These are phyloP conservation scores for Trichoderma harzianum DNA, from an alignment of 2,329 filamentous ascomycete genomes.

Conservation along the genomic window DNA sequence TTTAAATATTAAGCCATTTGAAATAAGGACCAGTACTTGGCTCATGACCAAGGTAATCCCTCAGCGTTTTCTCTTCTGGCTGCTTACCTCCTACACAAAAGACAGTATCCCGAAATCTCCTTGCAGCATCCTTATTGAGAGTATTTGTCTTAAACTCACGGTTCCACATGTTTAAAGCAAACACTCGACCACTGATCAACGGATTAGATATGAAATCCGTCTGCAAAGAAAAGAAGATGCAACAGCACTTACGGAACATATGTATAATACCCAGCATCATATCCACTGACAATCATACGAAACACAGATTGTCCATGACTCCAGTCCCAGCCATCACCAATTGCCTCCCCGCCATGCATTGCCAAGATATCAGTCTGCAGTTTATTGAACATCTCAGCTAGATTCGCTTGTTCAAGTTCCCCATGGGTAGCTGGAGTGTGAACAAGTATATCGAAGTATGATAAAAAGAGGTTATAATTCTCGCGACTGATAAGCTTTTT, in stretches of 20 bases:
- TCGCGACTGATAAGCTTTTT: neutral
- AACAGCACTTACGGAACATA: neutral
- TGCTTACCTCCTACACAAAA: neutral
- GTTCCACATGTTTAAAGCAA: neutral
- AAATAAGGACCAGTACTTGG: neutral
- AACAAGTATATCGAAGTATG: neutral
- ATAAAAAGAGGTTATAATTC: neutral
- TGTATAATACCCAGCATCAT: neutral
- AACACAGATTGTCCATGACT: neutral
- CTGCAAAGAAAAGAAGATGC: neutral
- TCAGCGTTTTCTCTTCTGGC: neutral
- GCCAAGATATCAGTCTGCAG: neutral
- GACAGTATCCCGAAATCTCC: neutral
- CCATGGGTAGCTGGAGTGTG: neutral
- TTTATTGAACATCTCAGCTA: neutral
- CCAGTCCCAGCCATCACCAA: neutral
- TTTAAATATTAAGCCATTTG: neutral
- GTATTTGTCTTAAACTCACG: neutral
- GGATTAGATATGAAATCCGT: neutral
- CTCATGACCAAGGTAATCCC: neutral
- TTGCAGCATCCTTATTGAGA: neutral
- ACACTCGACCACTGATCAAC: neutral
- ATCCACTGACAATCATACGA: neutral
- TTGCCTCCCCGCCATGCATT: neutral
- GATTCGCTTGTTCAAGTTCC: neutral